Evolutionary conservation across 805 yeast genomes (phyloP).

Genomic region (Kodamaea nitidulidarum): DNA sequence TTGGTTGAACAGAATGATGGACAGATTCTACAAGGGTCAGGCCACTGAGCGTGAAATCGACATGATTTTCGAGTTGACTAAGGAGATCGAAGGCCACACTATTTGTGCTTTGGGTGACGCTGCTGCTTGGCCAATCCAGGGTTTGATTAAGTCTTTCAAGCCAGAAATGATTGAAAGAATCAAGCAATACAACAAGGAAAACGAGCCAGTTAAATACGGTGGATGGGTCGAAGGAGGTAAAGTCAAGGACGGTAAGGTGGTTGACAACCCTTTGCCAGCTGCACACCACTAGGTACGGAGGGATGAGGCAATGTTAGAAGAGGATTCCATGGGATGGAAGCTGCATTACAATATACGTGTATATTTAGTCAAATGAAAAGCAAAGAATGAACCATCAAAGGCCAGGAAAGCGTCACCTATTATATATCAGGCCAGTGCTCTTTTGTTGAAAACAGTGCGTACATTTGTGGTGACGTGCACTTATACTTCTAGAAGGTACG

Average conservation of each 20-base stretch:
- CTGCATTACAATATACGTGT: constrained; percentile 4
- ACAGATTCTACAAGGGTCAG: constrained; percentile 73
- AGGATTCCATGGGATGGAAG: constrained; percentile 3
- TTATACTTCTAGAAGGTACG: no score
- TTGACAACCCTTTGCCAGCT: constrained; percentile 54
- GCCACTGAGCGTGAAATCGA: constrained; percentile 80
- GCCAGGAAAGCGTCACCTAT: neutral
- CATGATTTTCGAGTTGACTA: constrained; percentile 76
- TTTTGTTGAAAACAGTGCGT: no score
- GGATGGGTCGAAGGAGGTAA: constrained; percentile 71
- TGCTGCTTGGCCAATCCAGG: constrained; percentile 92
- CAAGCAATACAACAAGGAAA: constrained; percentile 52
- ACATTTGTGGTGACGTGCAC: no score
- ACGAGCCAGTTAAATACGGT: constrained; percentile 54
- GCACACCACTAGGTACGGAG: constrained; percentile 26
- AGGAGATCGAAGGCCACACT: constrained; percentile 87
- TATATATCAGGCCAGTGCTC: no score
- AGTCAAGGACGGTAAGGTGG: constrained; percentile 59
- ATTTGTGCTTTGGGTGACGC: constrained; percentile 93
- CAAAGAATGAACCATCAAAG: neutral
- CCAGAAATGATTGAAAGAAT: constrained; percentile 79
- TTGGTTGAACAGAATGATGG: constrained; percentile 81
- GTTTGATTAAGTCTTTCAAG: constrained; percentile 78
- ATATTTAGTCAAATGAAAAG: constrained; percentile 4
- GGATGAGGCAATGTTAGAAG: neutral